Base-by-base conservation (phyloP, 2,329 filamentous ascomycete genomes). In the Alternaria angustiovoidea region DNA sequence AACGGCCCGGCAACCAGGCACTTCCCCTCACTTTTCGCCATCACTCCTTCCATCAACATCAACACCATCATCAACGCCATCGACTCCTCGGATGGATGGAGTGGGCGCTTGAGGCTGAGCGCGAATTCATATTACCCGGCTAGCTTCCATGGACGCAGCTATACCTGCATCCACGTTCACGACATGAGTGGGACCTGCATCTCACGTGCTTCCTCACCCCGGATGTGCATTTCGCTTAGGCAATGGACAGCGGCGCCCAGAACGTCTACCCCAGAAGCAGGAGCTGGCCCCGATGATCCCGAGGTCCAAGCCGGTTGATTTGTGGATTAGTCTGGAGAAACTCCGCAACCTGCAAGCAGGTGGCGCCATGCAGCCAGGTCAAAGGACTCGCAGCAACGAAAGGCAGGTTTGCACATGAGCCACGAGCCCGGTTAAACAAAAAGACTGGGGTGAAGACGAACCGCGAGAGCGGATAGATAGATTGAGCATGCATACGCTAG, bases 281-380 rank as follows among this genome's bases (percentile, higher is more conserved):
- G 14, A 43, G 26, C 47, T 62, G 44, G n/a, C 36, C 44, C 57
- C 55, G 44, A 59, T 36, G 44, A 49, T 52, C 44, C 65, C 61
- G 65, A 63, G 59, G 61, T 63, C 65, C 65, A 69, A 69, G 67
- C 67, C 67, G 67, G 67, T 54, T 69, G 65, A 68, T 66, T 66
- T 62, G 63, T 68, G 59, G 65, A 62, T 56, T 65, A 57, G 61
- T 57, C 36, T 63, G 59, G 36, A 49, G 32, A 46, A 52, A 54
- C 60, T 65, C 57, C 63, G 54, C 59, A 55, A 38, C n/a, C 20
- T 43, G 41, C 47, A 18, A 59, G 41, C 34, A 55, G 24, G 48
- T 52, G 46, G 63, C 53, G 44, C 38, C 49, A 41, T 54, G 57
- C 44, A 42, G 47, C 22, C 36, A 22, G 47, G 28, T 42, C 48